Base-by-base conservation (phyloP, 2,329 filamentous ascomycete species). In the Calonectria crousiana region DNA sequence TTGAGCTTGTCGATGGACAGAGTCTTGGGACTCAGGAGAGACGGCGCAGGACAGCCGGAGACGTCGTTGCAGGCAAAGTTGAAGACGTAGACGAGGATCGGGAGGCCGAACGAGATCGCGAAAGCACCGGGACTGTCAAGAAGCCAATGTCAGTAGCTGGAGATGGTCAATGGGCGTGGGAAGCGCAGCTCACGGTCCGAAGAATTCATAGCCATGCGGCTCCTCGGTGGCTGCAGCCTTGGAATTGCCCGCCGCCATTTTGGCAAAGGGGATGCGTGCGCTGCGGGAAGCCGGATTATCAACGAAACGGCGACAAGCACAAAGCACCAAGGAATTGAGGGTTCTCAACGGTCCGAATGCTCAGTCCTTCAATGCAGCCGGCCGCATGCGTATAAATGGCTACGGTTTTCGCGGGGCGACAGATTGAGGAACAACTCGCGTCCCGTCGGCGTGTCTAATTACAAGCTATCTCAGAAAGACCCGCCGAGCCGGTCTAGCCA, bases 11-110 rank as follows among this genome's bases (percentile, higher is more conserved):
- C 90, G 62, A 95, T 87, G 52, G 92, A 92, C 74, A 98, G 86
- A 11, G 91, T 93, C 71, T 90, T 92, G 38, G 94, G 95, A 78
- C 90, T 89, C 47, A 98, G 89, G 11, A 96, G 89, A 5, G 94
- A 95, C 4, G 96, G 95, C 3, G 95, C 93, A 60, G 96, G 97
- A 83, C 97, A 98, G 73, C 97, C 96, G 11, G 95, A 93, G 76
- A 97, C 88, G 84, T 98, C 96, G 86, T 98, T 98, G 90, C 96
- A 98, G 80, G 93, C 88, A 82, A 98, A 98, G 60, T 93, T 90
- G 82, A 96, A 93, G 79, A 92, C 83, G 86, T 97, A 98, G 79
- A 95, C 91, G 77, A 96, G 89, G 52, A 95, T 74, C 0, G 96
- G 96, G 0, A 98, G 91, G 71, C 93, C 93, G 80, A 97, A 93